Base-by-base conservation (phyloP, 345 rosid species). In the Hibiscus trionum region DNA sequence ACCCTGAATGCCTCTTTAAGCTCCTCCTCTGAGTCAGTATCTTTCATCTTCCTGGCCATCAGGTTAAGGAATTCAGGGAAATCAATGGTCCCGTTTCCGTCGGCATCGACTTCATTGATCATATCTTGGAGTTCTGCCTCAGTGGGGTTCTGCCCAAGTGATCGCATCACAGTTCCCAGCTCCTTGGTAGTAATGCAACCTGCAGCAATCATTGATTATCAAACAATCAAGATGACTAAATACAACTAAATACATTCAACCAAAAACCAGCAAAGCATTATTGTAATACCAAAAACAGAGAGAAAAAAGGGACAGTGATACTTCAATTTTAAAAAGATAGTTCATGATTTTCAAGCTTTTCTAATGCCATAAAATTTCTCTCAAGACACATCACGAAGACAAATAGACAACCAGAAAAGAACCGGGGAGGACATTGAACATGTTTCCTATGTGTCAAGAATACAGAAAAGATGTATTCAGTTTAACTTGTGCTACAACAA, bases 1-100 rank as follows among this genome's bases (percentile, higher is more conserved):
- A 88, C 86, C 78, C 79, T 83, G 81, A 88, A 88, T 19, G 88
- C 89, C 70, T 86, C 90, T 78, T 78, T 83, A 24, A 86, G 44
- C 52, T 85, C 91, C n/a, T 82, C 88, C 27, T 82, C 84, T 6
- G 75, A 72, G 14, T 72, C 75, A 0, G 69, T 61, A 33, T 72
- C 75, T 82, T 76, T 88, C 90, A 70, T 59, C 66, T 72, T 86
- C 93, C 93, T 86, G 6, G 75, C 75, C 75, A 72, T 49, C n/a
- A 49, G 53, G 53, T 49, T 49, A 49, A 49, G 53, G 49, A 61
- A 72, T 64, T 72, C 75, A 5, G 75, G 75, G 31, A 72, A 19
- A 50, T 72, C 75, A 12, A 62, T 72, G 49, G 75, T 72, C 9
- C 75, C 75, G 8, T 62, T 72, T 4, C 75, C 75, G 12, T 72